Conservation (phyloP, 164 flowering plant genomes). For the Vitis amurensis region DNA sequence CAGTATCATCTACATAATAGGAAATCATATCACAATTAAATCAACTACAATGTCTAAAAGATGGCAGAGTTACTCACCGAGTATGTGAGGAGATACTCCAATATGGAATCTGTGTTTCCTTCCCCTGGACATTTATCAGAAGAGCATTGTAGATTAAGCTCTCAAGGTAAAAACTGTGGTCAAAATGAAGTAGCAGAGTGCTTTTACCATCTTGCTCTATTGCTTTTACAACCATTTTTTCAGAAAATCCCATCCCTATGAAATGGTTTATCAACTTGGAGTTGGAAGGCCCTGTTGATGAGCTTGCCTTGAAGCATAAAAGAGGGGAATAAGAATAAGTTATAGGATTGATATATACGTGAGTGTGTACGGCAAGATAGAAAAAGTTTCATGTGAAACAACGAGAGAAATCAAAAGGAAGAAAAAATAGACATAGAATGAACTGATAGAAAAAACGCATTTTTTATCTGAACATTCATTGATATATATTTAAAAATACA, state of each 20-base stretch:
- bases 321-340: neutral
- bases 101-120: conserved; percentile 41
- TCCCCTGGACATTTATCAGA: conserved; percentile 43
- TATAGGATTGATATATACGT: neutral
- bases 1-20: too few relatives aligned
- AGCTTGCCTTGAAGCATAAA: conserved; percentile 42
- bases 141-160: neutral
- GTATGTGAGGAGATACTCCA: conserved; percentile 58
- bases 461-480: too few relatives aligned
- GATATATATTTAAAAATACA: too few relatives aligned
- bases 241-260: conserved; percentile 70
- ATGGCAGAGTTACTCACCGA: conserved; percentile 36
- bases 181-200: neutral
- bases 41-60: neutral
- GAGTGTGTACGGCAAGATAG: neutral
- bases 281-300: conserved; percentile 47
- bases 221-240: conserved; percentile 52
- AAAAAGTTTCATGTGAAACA: neutral
- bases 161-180: neutral
- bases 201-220: conserved; percentile 68
- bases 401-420: neutral
- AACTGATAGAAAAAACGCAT: neutral
- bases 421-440: neutral
- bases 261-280: conserved; percentile 57
- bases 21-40: neutral